Conservation (phyloP, 148 eudicot species). For the Polygonum maritimum region DNA sequence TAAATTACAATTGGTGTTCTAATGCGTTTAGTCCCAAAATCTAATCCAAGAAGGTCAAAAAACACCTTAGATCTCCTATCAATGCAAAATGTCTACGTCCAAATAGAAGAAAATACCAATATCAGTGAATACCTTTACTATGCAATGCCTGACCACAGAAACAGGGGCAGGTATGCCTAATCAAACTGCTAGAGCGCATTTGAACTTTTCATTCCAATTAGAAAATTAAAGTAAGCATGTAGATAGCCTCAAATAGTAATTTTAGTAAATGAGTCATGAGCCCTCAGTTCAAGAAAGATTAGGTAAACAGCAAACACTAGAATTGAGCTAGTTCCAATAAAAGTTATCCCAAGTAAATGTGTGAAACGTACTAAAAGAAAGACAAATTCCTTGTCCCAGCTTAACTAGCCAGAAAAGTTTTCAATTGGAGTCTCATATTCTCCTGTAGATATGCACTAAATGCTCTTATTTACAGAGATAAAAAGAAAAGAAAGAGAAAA, state of each 20-base stretch:
- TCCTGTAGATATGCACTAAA: background rate
- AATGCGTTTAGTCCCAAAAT: background rate
- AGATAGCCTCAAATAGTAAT: background rate
- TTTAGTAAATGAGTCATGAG: background rate
- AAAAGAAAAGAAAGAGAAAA: background rate
- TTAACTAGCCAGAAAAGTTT: background rate
- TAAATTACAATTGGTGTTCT: too few relatives aligned
- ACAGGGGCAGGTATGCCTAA: background rate
- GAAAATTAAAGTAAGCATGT: background rate
- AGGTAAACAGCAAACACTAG: background rate
- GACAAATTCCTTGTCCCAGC: background rate
- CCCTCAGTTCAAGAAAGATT: background rate
- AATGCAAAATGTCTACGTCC: background rate
- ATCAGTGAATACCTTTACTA: background rate
- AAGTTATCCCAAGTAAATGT: background rate
- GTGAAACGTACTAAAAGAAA: background rate
- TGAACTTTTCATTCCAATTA: background rate
- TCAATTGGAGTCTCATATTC: background rate
- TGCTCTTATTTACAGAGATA: background rate
- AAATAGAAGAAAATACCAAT: background rate
- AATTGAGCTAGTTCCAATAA: constrained; percentile 1
- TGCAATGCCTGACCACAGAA: background rate
- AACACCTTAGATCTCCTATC: background rate
- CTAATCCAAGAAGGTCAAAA: background rate
- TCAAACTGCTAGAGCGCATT: background rate